Conservation (phyloP, 768 basidiomycete genomes). For the Russula earlei region DNA sequence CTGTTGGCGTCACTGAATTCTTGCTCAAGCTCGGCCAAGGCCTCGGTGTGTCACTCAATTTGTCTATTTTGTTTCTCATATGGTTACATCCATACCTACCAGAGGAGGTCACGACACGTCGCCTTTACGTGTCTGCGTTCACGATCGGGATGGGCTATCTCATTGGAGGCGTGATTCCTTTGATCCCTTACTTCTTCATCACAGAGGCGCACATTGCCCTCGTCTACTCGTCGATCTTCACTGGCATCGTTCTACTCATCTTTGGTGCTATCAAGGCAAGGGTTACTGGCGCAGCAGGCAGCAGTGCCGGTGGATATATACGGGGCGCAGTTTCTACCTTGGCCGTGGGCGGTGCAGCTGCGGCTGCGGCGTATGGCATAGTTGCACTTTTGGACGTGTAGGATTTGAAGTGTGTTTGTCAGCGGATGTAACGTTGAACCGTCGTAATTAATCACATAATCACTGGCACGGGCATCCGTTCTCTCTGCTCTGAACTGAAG, state of each 20-base stretch:
- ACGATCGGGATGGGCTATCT: constrained; percentile 96
- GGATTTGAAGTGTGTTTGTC: no score
- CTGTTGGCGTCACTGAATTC: constrained; percentile 86
- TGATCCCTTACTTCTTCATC: constrained; percentile 90
- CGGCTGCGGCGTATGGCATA: constrained; percentile 59
- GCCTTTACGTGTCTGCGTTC: constrained; percentile 84
- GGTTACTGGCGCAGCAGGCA: constrained; percentile 69
- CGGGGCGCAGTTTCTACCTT: constrained; percentile 86
- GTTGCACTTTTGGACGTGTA: constrained; percentile 44
- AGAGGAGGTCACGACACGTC: constrained; percentile 83
- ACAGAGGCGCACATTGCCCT: constrained; percentile 55
- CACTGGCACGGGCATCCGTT: no score
- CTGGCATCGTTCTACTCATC: constrained; percentile 74
- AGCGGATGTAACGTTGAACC: no score
- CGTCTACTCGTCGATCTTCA: constrained; percentile 68
- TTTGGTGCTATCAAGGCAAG: constrained; percentile 90
- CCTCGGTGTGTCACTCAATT: constrained; percentile 45
- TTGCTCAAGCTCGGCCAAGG: constrained; percentile 95
- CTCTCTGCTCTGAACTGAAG: no score
- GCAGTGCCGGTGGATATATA: constrained; percentile 55
- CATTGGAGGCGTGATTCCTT: constrained; percentile 85
- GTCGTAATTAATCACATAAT: no score
- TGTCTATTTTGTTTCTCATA: background rate
- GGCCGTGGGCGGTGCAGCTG: constrained; percentile 84
- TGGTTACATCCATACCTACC: background rate